Evolutionary conservation across 2,329 filamentous ascomycete species (phyloP).

Genomic region (Hypoxylon sp.): DNA sequence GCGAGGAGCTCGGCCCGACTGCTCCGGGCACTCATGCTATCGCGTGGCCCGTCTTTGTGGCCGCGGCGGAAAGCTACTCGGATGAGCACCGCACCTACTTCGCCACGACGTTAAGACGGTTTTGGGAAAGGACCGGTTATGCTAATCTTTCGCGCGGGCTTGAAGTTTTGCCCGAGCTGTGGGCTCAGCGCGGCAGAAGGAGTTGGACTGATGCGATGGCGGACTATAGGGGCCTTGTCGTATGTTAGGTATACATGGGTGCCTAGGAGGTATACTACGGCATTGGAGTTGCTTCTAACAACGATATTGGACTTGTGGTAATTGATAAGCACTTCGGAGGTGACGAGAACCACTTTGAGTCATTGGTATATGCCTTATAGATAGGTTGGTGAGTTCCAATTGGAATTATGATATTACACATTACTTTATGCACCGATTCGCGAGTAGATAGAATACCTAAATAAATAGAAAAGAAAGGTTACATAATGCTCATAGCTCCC

Average conservation of each 20-base stretch:
- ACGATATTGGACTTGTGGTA: not conserved
- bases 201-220: slow-evolving; percentile 10
- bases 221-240: slow-evolving; percentile 23
- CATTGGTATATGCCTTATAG: not conserved
- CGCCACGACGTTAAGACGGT: not conserved
- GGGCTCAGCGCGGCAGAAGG: slow-evolving; percentile 9
- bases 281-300: not conserved
- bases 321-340: not conserved
- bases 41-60: slow-evolving; percentile 34
- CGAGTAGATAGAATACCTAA: not conserved
- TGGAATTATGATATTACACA: not conserved
- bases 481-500: not conserved
- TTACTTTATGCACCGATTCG: no score
- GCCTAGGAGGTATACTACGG: not conserved
- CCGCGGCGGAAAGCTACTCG: slow-evolving; percentile 20
- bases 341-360: no score
- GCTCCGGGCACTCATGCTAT: slow-evolving; percentile 16
- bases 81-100: slow-evolving; percentile 17
- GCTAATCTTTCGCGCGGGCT: slow-evolving; percentile 15
- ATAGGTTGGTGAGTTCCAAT: not conserved
- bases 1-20: slow-evolving; percentile 14
- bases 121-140: slow-evolving; percentile 23
- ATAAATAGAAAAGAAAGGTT: not conserved
- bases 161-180: slow-evolving; percentile 15
- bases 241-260: slow-evolving; percentile 9